phyloP scores from a whole-genome alignment of 441 rosid genomes.

The Jatropha podagrica region DNA sequence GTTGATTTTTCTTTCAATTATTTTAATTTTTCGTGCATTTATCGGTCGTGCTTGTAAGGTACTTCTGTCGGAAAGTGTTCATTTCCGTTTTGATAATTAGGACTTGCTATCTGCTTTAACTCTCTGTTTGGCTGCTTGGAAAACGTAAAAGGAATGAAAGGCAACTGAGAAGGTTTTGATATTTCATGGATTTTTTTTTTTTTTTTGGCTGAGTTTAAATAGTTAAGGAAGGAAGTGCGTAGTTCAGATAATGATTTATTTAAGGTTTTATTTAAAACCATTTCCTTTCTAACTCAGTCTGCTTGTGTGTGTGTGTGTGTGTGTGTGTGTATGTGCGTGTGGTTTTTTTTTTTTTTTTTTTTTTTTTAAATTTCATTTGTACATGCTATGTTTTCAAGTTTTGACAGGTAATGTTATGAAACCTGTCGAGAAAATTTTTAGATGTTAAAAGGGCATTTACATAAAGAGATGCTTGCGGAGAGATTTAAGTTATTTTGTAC shows the following conservation, averaged over 20 bases:
- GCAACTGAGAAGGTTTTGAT: not conserved
- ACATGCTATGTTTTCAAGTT: not conserved
- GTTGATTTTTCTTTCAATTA: not conserved
- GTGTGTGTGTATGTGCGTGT: no score
- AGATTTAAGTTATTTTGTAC: not conserved
- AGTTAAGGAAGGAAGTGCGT: not conserved
- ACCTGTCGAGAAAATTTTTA: not conserved
- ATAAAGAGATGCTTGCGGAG: not conserved
- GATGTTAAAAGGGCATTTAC: not conserved
- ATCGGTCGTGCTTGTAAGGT: not conserved
- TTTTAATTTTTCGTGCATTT: not conserved
- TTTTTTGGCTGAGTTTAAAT: not conserved
- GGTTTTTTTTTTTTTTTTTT: no score
- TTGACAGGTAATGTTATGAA: no score
- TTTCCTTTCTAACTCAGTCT: no score
- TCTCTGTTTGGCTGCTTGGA: slow-evolving; percentile 9
- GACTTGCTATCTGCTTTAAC: not conserved
- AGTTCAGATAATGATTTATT: not conserved
- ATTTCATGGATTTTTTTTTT: not conserved
- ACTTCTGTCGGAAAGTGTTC: not conserved
- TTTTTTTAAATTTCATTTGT: not conserved
- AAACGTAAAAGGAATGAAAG: not conserved
- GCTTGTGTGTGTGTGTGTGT: no score
- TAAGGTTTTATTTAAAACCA: not conserved
- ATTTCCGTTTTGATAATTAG: not conserved